Evolutionary conservation across 2,329 filamentous ascomycete species (phyloP), one percentile per base, ranked within the genome.

Genomic region (Diplodia intermedia): DNA sequence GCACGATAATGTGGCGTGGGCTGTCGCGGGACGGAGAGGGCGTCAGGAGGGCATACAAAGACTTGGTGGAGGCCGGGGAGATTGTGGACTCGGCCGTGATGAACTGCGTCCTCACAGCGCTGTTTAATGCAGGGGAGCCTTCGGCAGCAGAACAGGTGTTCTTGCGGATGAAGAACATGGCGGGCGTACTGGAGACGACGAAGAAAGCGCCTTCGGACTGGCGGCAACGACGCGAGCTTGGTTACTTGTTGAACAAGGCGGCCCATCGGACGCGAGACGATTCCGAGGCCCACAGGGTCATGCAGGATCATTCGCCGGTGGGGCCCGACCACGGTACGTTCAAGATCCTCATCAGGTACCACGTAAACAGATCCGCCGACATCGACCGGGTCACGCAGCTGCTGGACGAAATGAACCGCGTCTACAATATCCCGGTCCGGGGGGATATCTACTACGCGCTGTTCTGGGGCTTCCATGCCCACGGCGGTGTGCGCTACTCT

Each of bases 11-110:
- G 78, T 96, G 91, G 77, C 89, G 92, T 73, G 95, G 94, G 1
- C 83, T 95, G 68, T 86, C 87, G 72, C 82, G 86, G 69, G 90
- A 97, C 75, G 89, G 90, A 2, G 86, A 89, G 69, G 91, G 88
- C 3, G 88, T 97, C 26, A 86, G 93, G 54, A 86, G 86, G 38
- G 89, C 92, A 0, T 99, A 97, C 78, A 87, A 86, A 70, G 89
- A 93, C 26, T 90, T 97, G 79, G 90, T 98, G n/a, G 83, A 91
- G 47, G 86, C 89, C 0, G 93, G 93, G 40, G 92, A 98, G 77
- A 89, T 97, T 70, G 89, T 99, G 67, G 94, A 98, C 77, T 94
- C 92, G 0, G 85, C 91, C 2, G 90, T 93, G 15, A 84, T 98
- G 77, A 98, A 98, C 75, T 92, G 91, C 72, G 89, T 97, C 73